A percentile compares a stretch with the other conserved stretches of the same genome.
phyloP scores from a whole-genome alignment of 495 filamentous ascomycete species.

The Polyplosphaeria fusca region DNA sequence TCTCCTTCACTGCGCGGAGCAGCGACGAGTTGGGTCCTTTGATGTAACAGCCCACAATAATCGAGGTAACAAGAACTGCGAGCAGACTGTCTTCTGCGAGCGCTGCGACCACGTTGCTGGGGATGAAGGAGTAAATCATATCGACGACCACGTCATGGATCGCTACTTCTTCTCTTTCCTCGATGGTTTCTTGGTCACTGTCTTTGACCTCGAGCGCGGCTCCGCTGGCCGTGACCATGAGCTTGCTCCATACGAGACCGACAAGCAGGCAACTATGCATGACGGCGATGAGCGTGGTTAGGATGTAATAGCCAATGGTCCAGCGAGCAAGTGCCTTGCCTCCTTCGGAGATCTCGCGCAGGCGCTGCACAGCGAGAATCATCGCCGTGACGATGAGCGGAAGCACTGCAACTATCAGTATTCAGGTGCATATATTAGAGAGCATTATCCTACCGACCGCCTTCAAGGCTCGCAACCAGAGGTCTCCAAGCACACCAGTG shows the following conservation, averaged over 20 bases:
- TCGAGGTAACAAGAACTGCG: slow-evolving; percentile 26
- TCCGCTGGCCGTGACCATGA: slow-evolving; percentile 30
- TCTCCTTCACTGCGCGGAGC: too few relatives aligned
- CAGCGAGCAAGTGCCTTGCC: too few relatives aligned
- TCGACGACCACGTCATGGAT: slow-evolving; percentile 35
- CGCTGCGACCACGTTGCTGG: slow-evolving; percentile 35
- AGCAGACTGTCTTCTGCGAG: slow-evolving; percentile 36
- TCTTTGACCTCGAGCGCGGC: slow-evolving; percentile 11
- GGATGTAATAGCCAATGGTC: slow-evolving; percentile 38
- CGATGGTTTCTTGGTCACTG: slow-evolving; percentile 13
- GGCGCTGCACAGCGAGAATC: too few relatives aligned
- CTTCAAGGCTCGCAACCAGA: slow-evolving; percentile 39
- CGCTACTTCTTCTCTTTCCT: slow-evolving; percentile 13
- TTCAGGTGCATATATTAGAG: too few relatives aligned
- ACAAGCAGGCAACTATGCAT: slow-evolving; percentile 34
- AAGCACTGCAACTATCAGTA: too few relatives aligned
- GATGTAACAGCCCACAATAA: slow-evolving; percentile 15
- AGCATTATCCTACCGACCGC: too few relatives aligned
- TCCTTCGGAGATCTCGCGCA: too few relatives aligned
- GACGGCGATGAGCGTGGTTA: slow-evolving; percentile 38
- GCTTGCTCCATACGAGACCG: slow-evolving; percentile 32
- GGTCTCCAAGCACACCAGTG: slow-evolving; percentile 33
- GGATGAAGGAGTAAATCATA: slow-evolving; percentile 40
- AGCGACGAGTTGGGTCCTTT: slow-evolving; percentile 8
- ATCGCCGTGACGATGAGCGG: too few relatives aligned